phyloP scores from a whole-genome alignment of 176 grass and related monocot genomes.

The Alloteropsis semialata region DNA sequence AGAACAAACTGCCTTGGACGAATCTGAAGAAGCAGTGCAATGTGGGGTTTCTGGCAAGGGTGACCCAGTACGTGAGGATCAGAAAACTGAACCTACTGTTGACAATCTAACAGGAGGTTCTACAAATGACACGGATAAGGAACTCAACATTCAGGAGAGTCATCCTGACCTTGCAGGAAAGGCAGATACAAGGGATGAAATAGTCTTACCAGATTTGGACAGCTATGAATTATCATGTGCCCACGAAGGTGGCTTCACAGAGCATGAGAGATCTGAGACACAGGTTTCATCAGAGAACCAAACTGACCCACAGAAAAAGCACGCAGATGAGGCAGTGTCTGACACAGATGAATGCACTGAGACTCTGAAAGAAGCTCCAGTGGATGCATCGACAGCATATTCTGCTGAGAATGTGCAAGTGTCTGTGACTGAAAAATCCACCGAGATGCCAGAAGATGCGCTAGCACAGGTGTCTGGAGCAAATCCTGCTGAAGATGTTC shows the following conservation, averaged over 20 bases:
- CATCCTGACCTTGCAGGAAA: background rate
- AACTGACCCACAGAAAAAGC: background rate
- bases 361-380: background rate
- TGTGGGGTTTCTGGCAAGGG: background rate
- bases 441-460: background rate
- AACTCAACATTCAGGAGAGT: background rate
- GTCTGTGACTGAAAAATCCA: background rate
- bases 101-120: background rate
- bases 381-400: background rate
- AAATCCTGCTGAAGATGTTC: background rate
- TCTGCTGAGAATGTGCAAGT: background rate
- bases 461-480: background rate
- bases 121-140: background rate
- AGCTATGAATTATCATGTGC: background rate
- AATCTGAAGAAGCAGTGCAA: background rate
- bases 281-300: background rate
- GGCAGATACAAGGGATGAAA: background rate
- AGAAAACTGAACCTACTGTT: background rate
- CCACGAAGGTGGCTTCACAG: background rate
- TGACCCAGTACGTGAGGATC: background rate
- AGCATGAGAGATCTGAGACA: background rate
- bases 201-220: constrained; percentile 4
- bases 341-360: background rate
- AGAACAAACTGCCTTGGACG: background rate
- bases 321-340: background rate